Conservation (phyloP, 805 yeast genomes). For the Kodamaea hsintzibuensis region DNA sequence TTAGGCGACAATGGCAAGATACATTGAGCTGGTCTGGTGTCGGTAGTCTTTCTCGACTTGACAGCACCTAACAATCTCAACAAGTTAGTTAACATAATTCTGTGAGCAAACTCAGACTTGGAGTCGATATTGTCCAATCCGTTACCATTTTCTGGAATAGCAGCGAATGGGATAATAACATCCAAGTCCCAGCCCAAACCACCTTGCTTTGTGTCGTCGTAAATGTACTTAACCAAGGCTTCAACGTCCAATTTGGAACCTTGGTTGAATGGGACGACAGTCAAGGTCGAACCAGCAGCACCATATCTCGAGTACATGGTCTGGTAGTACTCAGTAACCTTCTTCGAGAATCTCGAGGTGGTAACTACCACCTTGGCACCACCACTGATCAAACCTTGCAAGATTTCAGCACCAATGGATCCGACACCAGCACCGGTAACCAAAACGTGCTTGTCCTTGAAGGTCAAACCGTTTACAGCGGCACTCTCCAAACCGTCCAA, state of each 20-base stretch:
- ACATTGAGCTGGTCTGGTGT: slow-evolving; percentile 98
- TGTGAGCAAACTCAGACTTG: slow-evolving; percentile 95
- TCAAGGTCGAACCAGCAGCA: slow-evolving; percentile 85
- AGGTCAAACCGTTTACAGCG: slow-evolving; percentile 92
- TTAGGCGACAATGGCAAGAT: slow-evolving; percentile 96
- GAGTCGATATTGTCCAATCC: slow-evolving; percentile 93
- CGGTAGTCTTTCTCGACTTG: slow-evolving; percentile 78
- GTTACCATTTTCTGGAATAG: slow-evolving; percentile 98
- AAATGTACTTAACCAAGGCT: slow-evolving; percentile 80
- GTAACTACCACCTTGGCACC: slow-evolving; percentile 98
- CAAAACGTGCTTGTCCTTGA: slow-evolving; percentile 83
- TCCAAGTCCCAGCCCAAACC: slow-evolving; percentile 99
- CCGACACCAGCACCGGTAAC: slow-evolving; percentile 99
- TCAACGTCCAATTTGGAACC: slow-evolving; percentile 94
- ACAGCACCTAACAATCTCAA: slow-evolving; percentile 90
- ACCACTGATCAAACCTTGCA: slow-evolving; percentile 93
- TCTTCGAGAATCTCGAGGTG: slow-evolving; percentile 91
- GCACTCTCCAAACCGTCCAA: slow-evolving; percentile 91
- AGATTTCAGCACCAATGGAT: slow-evolving; percentile 95
- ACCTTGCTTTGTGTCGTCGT: slow-evolving; percentile 77
- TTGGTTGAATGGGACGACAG: slow-evolving; percentile 98
- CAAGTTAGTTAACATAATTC: slow-evolving; percentile 96
- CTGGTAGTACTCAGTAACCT: slow-evolving; percentile 95
- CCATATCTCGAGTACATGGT: slow-evolving; percentile 90
- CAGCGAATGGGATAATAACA: slow-evolving; percentile 95